Percentiles rank a stretch among this genome's conserved stretches.
phyloP scores from a whole-genome alignment of 805 yeast species.

The Clavispora asparagi region DNA sequence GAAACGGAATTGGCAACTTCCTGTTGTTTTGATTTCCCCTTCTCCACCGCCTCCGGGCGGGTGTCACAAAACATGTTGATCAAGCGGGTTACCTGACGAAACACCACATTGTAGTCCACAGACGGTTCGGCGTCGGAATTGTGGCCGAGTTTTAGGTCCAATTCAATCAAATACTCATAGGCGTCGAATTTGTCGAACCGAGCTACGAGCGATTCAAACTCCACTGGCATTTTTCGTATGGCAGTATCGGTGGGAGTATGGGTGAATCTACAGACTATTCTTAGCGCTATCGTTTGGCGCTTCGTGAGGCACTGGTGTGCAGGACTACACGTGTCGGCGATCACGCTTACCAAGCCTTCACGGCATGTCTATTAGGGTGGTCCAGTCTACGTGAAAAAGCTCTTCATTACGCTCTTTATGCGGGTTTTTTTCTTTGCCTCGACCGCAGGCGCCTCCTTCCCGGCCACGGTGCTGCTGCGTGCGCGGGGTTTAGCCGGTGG shows the following conservation, averaged over 20 bases:
- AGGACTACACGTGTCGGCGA: not conserved
- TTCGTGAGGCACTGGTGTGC: not conserved
- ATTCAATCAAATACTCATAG: conserved; percentile 17
- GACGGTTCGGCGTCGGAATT: conserved; percentile 2
- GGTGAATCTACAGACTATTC: not conserved
- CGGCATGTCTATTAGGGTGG: not conserved
- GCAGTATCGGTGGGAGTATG: no score
- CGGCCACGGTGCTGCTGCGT: not conserved
- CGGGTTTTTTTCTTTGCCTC: not conserved
- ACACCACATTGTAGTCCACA: conserved; percentile 12
- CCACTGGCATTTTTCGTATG: conserved; percentile 3
- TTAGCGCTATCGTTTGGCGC: not conserved
- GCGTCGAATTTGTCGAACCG: conserved; percentile 15
- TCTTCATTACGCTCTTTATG: not conserved
- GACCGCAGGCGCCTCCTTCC: not conserved
- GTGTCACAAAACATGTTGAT: conserved; percentile 19
- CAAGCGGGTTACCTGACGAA: conserved; percentile 22
- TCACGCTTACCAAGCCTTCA: not conserved
- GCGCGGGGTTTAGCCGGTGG: not conserved
- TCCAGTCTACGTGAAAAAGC: not conserved
- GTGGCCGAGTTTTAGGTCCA: conserved; percentile 15
- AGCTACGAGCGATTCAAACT: conserved; percentile 1
- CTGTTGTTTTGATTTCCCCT: conserved; percentile 2
- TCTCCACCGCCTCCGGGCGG: conserved; percentile 1
- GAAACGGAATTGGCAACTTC: not conserved